phyloP scores from a whole-genome alignment of 495 filamentous ascomycete species.

The Trichoderma reesei region DNA sequence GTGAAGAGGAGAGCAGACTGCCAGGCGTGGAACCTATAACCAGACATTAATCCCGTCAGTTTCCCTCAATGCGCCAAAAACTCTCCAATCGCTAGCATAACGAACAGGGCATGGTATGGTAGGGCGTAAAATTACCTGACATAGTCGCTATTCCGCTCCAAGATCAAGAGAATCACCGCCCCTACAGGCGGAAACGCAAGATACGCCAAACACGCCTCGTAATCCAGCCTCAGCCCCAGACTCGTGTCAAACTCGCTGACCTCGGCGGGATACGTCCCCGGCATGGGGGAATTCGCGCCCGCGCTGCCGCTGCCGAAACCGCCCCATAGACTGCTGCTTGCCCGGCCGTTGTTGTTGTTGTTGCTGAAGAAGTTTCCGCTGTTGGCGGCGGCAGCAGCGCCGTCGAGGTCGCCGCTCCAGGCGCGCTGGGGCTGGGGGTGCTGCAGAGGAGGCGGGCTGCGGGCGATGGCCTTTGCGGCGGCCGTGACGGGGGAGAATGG shows the following conservation, averaged over 20 bases:
- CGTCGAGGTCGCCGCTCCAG: slow-evolving; percentile 22
- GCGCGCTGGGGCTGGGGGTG: slow-evolving; percentile 41
- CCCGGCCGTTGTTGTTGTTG: neutral
- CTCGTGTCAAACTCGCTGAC: slow-evolving; percentile 61
- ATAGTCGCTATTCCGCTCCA: slow-evolving; percentile 94
- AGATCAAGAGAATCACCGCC: slow-evolving; percentile 69
- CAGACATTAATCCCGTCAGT: neutral
- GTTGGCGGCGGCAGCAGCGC: neutral
- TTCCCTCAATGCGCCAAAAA: neutral
- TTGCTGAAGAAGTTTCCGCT: neutral
- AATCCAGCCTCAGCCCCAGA: slow-evolving; percentile 56
- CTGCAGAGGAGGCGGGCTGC: slow-evolving; percentile 37
- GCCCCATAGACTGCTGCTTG: slow-evolving; percentile 14
- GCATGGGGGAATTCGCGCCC: neutral
- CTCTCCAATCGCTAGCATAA: neutral
- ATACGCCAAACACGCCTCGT: slow-evolving; percentile 89
- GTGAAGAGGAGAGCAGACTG: slow-evolving; percentile 84
- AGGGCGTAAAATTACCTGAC: slow-evolving; percentile 55
- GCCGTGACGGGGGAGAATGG: slow-evolving; percentile 36
- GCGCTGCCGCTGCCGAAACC: slow-evolving; percentile 16
- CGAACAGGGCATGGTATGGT: neutral
- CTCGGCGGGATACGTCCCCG: slow-evolving; percentile 27
- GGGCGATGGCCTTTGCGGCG: slow-evolving; percentile 22
- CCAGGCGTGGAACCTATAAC: slow-evolving; percentile 86
- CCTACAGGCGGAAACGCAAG: slow-evolving; percentile 78